phyloP scores from a whole-genome alignment of 768 basidiomycete species.

The Trametes cingulata region DNA sequence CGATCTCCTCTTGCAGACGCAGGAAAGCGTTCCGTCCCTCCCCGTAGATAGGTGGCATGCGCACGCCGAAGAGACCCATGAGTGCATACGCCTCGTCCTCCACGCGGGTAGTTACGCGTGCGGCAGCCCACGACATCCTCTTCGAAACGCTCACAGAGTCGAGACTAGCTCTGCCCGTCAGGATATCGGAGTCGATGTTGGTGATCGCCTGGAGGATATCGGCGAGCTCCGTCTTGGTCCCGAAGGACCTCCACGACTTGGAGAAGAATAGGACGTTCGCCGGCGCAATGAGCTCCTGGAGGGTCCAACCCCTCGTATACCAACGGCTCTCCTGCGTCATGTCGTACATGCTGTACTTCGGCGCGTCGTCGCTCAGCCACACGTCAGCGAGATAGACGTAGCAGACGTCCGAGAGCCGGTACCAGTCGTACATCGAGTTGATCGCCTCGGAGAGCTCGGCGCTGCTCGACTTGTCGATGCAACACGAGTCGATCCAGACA shows the following conservation, averaged over 20 bases:
- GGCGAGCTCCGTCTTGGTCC: neutral
- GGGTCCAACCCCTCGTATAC: too few species aligned
- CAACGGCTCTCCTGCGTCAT: neutral
- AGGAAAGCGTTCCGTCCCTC: neutral
- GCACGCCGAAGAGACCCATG: slow-evolving; percentile 5
- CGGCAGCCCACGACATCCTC: neutral
- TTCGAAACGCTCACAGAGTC: neutral
- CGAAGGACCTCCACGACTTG: neutral
- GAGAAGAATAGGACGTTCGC: neutral
- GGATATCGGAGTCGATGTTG: neutral
- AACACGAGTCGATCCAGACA: too few species aligned
- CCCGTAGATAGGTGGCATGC: slow-evolving; percentile 5
- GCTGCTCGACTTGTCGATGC: too few species aligned
- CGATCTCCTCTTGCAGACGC: slow-evolving; percentile 4
- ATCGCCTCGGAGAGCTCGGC: too few species aligned
- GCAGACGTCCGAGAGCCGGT: neutral
- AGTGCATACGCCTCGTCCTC: slow-evolving; percentile 9
- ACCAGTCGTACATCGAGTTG: slow-evolving; percentile 2
- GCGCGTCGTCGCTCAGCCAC: neutral
- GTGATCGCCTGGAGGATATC: neutral
- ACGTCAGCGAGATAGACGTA: neutral
- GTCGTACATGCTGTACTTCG: too few species aligned
- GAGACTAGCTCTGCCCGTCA: neutral
- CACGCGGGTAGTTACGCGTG: neutral
- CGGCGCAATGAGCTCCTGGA: slow-evolving; percentile 2